phyloP scores from a whole-genome alignment of 73 alveolate genomes.

The Durusdinium trenchii region DNA sequence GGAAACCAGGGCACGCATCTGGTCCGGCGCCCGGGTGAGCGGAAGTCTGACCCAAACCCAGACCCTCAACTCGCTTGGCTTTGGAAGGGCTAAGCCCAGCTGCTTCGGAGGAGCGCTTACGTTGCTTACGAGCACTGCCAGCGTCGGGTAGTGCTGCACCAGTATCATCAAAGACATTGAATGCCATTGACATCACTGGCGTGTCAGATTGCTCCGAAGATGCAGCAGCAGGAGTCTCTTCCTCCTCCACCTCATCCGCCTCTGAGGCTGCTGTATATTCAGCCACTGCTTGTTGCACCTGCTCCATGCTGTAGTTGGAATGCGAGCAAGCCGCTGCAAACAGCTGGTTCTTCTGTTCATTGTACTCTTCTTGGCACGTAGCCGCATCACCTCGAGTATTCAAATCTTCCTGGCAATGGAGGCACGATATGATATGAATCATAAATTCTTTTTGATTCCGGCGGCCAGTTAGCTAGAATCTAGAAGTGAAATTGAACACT shows the following conservation, averaged over 20 bases:
- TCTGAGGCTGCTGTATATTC: not conserved
- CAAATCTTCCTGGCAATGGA: not conserved
- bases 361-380: not conserved
- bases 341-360: not conserved
- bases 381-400: not conserved
- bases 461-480: not conserved
- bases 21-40: no score
- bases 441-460: not conserved
- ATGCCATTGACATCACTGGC: not conserved
- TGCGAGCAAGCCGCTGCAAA: not conserved
- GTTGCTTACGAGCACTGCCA: not conserved
- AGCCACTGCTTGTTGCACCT: not conserved
- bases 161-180: not conserved
- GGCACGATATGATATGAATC: not conserved
- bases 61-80: no score
- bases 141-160: not conserved
- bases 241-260: not conserved
- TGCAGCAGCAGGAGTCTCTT: not conserved
- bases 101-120: no score
- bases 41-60: not conserved
- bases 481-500: not conserved
- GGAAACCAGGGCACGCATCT: no score
- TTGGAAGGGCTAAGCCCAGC: no score
- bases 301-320: not conserved
- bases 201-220: not conserved